Evolutionary conservation across 495 filamentous ascomycete species (phyloP).

Genomic region (Aspergillus sclerotioniger): DNA sequence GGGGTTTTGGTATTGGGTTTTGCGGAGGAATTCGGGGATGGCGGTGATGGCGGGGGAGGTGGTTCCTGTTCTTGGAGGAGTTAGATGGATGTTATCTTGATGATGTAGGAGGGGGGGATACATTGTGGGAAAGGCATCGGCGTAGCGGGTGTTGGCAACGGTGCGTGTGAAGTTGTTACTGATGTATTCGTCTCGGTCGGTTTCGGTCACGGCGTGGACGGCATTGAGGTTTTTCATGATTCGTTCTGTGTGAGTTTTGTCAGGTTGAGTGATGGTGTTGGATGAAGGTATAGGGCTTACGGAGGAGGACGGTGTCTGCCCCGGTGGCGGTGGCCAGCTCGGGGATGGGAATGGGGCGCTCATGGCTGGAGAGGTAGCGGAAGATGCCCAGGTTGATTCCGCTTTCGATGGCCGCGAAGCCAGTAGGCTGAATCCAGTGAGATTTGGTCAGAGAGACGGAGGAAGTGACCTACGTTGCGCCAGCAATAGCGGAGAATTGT

Average conservation of each 20-base stretch:
- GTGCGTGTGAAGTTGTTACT: constrained; percentile 36
- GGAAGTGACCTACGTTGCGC: not conserved
- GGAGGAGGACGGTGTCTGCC: not conserved
- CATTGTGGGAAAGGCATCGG: constrained; percentile 19
- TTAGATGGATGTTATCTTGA: not conserved
- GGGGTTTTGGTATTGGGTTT: constrained; percentile 9
- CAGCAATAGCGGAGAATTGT: constrained; percentile 6
- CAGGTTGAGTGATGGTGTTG: no score
- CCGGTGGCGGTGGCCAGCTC: constrained; percentile 1
- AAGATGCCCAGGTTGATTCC: constrained; percentile 1
- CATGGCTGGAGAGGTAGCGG: not conserved
- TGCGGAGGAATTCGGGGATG: constrained; percentile 4
- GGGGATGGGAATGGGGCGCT: not conserved
- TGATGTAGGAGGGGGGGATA: not conserved
- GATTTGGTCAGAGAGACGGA: not conserved
- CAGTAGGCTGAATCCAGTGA: not conserved
- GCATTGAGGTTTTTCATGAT: constrained; percentile 45
- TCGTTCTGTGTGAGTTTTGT: constrained; percentile 16
- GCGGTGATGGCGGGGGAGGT: constrained; percentile 1
- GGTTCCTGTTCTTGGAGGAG: not conserved
- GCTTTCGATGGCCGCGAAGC: constrained; percentile 6
- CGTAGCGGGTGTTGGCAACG: constrained; percentile 26
- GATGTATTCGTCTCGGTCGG: constrained; percentile 35
- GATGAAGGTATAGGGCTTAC: no score
- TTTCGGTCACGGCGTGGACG: constrained; percentile 41